Base-by-base conservation (phyloP, 1,139 yeast genomes). In the Kodamaea derodonti region DNA sequence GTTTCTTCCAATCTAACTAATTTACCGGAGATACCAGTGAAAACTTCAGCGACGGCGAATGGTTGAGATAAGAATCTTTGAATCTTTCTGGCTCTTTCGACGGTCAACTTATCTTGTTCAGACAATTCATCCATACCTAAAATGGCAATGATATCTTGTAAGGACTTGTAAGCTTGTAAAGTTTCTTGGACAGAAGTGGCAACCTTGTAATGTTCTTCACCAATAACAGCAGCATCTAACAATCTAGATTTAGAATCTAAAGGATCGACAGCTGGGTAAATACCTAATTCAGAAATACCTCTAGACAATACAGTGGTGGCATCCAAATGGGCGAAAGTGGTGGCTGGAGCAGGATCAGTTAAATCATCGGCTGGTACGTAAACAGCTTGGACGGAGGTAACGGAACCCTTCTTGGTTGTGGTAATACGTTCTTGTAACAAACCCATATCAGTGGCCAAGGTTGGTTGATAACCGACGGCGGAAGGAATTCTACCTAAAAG, bases 361-460 rank as follows among this genome's bases (percentile, higher is more conserved):
- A 92, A 87, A 80, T 92, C 98, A 85, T 92, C 98, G 54, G 98
- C 98, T 70, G 98, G 98, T 69, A 92, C 98, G 73, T 92, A 92
- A 55, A 92, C 98, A 65, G 98, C 98, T 80, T 92, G 98, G 73
- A 92, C 98, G 48, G 98, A 92, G 52, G 98, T 92, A 69, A 92
- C 97, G 70, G 98, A 92, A 80, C 98, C 98, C 82, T 92, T 92
- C 74, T 80, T 82, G 71, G 98, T 92, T 75, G 97, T 90, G 75
- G 98, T 92, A 75, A 92, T 92, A 82, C 98, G 94, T 80, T 92
- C 98, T 81, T 92, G 98, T 69, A 92, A 82, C 69, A 88, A 83
- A 86, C 98, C 98, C 97, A 92, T 92, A 88, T 92, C 98, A 61
- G 98, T 92, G 78, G 98, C 96, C 75, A 92, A 83, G 58, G 98